phyloP scores from a whole-genome alignment of 1,284 basidiomycete genomes.

The Earliella scabrosa region DNA sequence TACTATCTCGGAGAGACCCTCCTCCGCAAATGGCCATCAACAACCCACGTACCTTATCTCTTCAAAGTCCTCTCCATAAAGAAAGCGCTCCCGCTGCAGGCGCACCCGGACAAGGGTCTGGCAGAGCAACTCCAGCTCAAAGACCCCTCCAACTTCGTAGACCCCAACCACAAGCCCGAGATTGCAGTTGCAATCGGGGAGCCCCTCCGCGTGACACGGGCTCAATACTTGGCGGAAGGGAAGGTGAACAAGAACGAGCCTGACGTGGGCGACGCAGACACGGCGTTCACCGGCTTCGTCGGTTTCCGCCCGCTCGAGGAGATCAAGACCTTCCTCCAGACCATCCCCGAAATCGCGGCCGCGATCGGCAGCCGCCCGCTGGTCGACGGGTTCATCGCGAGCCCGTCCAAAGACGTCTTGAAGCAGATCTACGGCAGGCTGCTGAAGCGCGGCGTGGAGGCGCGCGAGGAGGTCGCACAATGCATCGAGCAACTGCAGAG shows the following conservation, averaged over 20 bases:
- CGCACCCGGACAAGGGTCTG: constrained; percentile 91
- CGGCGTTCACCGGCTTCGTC: constrained; percentile 88
- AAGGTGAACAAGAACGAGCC: neutral
- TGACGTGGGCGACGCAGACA: constrained; percentile 37
- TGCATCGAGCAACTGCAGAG: constrained; percentile 19
- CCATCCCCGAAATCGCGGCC: constrained; percentile 72
- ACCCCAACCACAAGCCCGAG: constrained; percentile 95
- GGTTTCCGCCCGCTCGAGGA: constrained; percentile 85
- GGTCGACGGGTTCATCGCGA: constrained; percentile 10
- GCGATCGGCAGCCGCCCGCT: constrained; percentile 25
- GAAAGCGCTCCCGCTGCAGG: constrained; percentile 95
- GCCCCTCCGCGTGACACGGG: constrained; percentile 15
- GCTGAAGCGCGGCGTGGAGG: constrained; percentile 54
- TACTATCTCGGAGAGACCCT: constrained; percentile 67
- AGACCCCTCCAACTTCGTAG: constrained; percentile 72
- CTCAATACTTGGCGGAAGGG: neutral
- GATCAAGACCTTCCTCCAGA: constrained; percentile 70
- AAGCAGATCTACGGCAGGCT: constrained; percentile 75
- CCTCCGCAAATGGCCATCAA: constrained; percentile 54
- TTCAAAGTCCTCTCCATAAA: constrained; percentile 95
- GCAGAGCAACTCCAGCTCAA: constrained; percentile 77
- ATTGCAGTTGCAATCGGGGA: constrained; percentile 86
- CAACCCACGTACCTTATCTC: constrained; percentile 82
- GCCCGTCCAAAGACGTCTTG: constrained; percentile 53
- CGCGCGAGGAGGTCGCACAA: constrained; percentile 14